A percentile compares a stretch with the other conserved stretches of the same genome.
Conservation (phyloP, 2,329 filamentous ascomycete genomes). For the Trichoderma endophyticum region DNA sequence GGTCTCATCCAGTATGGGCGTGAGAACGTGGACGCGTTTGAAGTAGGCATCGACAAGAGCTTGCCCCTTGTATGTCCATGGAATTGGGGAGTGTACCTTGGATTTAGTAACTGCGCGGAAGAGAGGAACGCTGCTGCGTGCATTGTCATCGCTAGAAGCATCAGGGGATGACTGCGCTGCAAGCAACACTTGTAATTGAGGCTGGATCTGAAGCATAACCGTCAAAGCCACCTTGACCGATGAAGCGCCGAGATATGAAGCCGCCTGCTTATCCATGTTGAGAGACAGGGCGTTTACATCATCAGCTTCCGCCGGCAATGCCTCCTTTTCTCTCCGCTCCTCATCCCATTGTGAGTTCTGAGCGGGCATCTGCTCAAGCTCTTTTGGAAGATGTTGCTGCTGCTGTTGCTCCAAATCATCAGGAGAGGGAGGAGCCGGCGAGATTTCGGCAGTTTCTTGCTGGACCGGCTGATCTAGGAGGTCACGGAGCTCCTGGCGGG, state of each 20-base stretch:
- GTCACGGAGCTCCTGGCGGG: conserved; percentile 57
- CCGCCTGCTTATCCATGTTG: conserved; percentile 52
- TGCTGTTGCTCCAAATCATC: conserved; percentile 28
- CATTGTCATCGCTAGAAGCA: background rate
- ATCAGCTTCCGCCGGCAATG: conserved; percentile 64
- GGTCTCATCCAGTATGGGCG: conserved; percentile 58
- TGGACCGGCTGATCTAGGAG: conserved; percentile 49
- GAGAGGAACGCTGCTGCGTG: background rate
- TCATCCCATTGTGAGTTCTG: conserved; percentile 67
- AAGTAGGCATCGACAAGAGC: conserved; percentile 53
- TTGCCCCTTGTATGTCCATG: conserved; percentile 12
- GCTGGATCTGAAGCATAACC: conserved; percentile 47
- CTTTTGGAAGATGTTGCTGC: conserved; percentile 47
- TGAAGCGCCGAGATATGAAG: conserved; percentile 61
- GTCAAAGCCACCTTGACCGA: conserved; percentile 61
- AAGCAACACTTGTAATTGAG: conserved; percentile 28
- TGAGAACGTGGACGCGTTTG: conserved; percentile 49
- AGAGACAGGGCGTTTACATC: conserved; percentile 50
- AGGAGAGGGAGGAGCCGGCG: background rate
- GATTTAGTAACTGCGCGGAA: background rate
- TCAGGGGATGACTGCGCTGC: background rate
- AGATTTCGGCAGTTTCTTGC: conserved; percentile 40
- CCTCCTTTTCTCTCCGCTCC: conserved; percentile 51
- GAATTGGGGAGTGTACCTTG: background rate
- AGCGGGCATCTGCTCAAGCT: conserved; percentile 67